Base-by-base conservation (phyloP, 2,329 filamentous ascomycete genomes). In the Harringtonia aguacate region DNA sequence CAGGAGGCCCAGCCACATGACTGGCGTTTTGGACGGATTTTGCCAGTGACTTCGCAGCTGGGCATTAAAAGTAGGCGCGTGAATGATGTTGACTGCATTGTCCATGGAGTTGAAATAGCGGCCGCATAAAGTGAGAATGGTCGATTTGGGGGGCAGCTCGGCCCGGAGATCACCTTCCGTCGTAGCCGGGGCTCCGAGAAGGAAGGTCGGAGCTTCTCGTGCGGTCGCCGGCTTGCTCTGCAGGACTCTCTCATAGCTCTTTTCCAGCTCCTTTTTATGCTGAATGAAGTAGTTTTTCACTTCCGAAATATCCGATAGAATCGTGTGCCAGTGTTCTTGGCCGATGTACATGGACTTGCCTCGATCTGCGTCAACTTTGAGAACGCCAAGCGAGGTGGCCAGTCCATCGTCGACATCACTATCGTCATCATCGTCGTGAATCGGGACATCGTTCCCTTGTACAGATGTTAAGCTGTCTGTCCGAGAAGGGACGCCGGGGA, bases 91-190 rank as follows among this genome's bases (percentile, higher is more conserved):
- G 58, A 80, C 77, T n/a, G 75, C 72, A 33, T 76, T 77, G 50
- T 82, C 78, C 63, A 79, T 73, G 0, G 84, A 90, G 58, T 90
- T 90, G 68, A 97, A 95, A 58, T 94, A 98, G 48, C 90, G 79
- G 49, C 82, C 81, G 48, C 95, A 84, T 17, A 97, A 70, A 21
- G 86, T 81, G 55, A 95, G 79, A n/a, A 92, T 83, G 21, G 80
- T 84, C 31, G 84, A 79, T 57, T 88, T 90, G 0, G 82, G 72
- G 2, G 92, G 92, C 35, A 97, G 73, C 40, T 83, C 79, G 24
- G 81, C 76, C 49, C 94, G 75, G 12, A 97, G 71, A 56, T 97
- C 90, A 17, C 75, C 66, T 54, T 86, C 84, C 34, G 80, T 80
- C 13, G 82, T 80, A 10, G 81, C 75, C 39, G 81, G 72, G 2